Conservation (phyloP, 139 green algal species). For the Tetradesmus lagerheimii region DNA sequence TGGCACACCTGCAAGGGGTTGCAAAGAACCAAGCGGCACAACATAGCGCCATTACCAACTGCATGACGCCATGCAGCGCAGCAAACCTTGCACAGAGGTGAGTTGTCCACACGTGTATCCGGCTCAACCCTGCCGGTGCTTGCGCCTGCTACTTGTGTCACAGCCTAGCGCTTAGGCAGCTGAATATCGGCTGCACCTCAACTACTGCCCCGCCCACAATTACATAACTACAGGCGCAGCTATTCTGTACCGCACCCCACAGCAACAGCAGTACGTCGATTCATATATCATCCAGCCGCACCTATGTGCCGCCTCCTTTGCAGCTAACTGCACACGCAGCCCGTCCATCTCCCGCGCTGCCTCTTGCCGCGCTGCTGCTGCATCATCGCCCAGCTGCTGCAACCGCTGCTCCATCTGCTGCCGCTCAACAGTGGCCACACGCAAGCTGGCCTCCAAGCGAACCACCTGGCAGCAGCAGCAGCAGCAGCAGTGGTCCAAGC, state of each 20-base stretch:
- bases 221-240: too few relatives aligned
- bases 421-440: conserved; percentile 30
- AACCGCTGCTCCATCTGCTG: conserved; percentile 49
- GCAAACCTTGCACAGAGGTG: too few relatives aligned
- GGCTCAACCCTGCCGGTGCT: too few relatives aligned
- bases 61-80: too few relatives aligned
- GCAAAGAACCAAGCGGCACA: not conserved
- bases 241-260: too few relatives aligned
- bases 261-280: too few relatives aligned
- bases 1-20: conserved; percentile 19
- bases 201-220: too few relatives aligned
- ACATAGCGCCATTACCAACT: not conserved
- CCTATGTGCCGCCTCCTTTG: conserved; percentile 28
- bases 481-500: not conserved
- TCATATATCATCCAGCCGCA: too few relatives aligned
- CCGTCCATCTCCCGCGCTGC: not conserved
- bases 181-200: too few relatives aligned
- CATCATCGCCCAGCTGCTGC: conserved; percentile 14
- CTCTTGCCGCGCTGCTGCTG: not conserved
- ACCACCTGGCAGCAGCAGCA: conserved; percentile 15
- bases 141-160: too few relatives aligned
- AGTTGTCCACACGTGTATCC: too few relatives aligned
- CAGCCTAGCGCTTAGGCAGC: too few relatives aligned
- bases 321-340: conserved; percentile 29
- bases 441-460: conserved; percentile 31